A percentile compares a stretch with the other conserved stretches of the same genome.
Conservation (phyloP, 768 basidiomycete species). For the Termitomyces sp. region DNA sequence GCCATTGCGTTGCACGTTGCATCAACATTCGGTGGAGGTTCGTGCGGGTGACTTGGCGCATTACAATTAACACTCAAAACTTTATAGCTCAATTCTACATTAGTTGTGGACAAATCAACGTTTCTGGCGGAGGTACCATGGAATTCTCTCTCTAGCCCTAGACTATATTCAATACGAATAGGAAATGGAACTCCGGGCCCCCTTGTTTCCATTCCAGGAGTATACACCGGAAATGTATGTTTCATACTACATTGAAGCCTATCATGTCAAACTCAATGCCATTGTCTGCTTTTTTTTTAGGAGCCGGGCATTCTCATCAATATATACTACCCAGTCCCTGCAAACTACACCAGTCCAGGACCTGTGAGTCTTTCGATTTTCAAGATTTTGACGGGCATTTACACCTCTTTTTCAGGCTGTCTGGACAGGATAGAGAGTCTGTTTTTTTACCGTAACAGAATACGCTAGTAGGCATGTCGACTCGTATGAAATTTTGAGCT, state of each 20-base stretch:
- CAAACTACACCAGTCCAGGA: slow-evolving; percentile 19
- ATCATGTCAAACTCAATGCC: neutral
- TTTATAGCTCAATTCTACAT: slow-evolving; percentile 25
- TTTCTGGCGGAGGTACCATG: slow-evolving; percentile 29
- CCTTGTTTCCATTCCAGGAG: slow-evolving; percentile 22
- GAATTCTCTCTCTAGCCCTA: slow-evolving; percentile 1
- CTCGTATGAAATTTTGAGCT: neutral
- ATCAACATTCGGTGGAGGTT: slow-evolving; percentile 27
- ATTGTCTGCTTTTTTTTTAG: neutral
- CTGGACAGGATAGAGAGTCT: slow-evolving; percentile 15
- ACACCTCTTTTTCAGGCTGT: slow-evolving; percentile 12
- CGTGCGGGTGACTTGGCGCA: slow-evolving; percentile 10
- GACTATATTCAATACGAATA: neutral
- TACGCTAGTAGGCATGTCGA: neutral
- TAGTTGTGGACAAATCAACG: slow-evolving; percentile 34
- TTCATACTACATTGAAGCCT: neutral
- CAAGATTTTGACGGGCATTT: neutral
- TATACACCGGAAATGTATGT: slow-evolving; percentile 21
- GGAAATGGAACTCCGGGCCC: slow-evolving; percentile 21
- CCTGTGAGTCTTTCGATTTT: slow-evolving; percentile 14
- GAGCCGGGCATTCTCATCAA: slow-evolving; percentile 19
- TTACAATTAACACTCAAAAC: neutral
- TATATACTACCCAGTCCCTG: slow-evolving; percentile 20
- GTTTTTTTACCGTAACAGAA: neutral
- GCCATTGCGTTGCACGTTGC: slow-evolving; percentile 35